Percentiles rank a stretch among this genome's conserved stretches.
These are phyloP conservation scores for Umbilicus rupestris DNA, from an alignment of 164 flowering plant species.

Conservation along the genomic window DNA sequence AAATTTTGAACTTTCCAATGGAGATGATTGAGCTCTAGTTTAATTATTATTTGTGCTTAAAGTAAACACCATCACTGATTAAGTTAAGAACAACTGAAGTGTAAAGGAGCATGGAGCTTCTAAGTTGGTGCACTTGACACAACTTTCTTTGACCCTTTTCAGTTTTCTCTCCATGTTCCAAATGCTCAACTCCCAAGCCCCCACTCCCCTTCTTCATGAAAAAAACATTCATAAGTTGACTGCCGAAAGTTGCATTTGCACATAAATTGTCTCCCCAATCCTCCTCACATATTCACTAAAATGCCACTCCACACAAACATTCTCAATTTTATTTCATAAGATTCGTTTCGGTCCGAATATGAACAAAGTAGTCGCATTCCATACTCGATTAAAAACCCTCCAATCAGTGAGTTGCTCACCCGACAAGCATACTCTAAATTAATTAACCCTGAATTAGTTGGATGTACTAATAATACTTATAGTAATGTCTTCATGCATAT, in stretches of 20 bases:
- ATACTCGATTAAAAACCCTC: neutral
- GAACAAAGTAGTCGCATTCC: conserved; percentile 1
- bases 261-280: neutral
- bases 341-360: neutral
- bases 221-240: neutral
- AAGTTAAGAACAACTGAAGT: neutral
- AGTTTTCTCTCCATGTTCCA: neutral
- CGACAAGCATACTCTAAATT: neutral
- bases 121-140: neutral
- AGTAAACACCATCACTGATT: neutral
- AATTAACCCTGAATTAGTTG: neutral
- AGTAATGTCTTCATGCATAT: neutral
- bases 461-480: neutral
- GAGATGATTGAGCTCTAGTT: too few species aligned
- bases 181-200: neutral
- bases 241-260: neutral
- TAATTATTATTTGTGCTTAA: too few species aligned
- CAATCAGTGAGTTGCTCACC: conserved; percentile 1
- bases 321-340: neutral
- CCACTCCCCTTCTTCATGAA: neutral
- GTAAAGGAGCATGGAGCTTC: neutral
- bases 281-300: neutral
- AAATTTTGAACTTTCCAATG: neutral
- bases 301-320: neutral
- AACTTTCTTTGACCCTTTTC: neutral